Evolutionary conservation across 139 green algal species (phyloP).

Genomic region (Pleodorina starrii): DNA sequence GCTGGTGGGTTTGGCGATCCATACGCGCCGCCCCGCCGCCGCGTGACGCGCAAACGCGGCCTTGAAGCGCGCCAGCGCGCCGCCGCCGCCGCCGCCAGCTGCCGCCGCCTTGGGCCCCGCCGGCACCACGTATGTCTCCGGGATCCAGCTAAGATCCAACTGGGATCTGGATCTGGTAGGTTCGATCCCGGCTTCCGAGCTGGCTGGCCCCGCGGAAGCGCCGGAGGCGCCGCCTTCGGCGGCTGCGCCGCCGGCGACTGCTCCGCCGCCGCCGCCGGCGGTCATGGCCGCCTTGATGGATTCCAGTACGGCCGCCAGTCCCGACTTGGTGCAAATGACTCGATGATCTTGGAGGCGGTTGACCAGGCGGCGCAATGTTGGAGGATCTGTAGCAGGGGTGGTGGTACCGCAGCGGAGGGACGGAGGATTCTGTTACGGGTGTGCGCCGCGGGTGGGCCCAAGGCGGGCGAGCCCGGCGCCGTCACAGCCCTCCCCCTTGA

Average conservation of each 20-base stretch:
- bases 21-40: slow-evolving; percentile 44
- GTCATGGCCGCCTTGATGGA: neutral
- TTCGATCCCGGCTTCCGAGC: neutral
- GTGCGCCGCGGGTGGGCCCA: too few relatives aligned
- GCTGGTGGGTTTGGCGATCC: slow-evolving; percentile 72
- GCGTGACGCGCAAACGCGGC: slow-evolving; percentile 15
- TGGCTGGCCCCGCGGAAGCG: neutral
- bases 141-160: slow-evolving; percentile 51
- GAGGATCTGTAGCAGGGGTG: too few relatives aligned
- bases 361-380: slow-evolving; percentile 11
- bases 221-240: neutral
- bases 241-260: neutral
- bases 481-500: too few relatives aligned
- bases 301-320: slow-evolving; percentile 56
- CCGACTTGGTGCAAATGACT: slow-evolving; percentile 66
- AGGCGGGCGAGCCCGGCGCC: too few relatives aligned
- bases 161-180: neutral
- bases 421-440: too few relatives aligned
- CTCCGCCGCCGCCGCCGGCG: too few relatives aligned
- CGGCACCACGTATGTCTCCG: slow-evolving; percentile 66
- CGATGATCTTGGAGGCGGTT: slow-evolving; percentile 61
- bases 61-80: slow-evolving; percentile 1
- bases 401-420: too few relatives aligned
- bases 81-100: neutral
- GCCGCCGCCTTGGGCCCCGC: slow-evolving; percentile 11